Percentiles rank a stretch among this genome's conserved stretches.
phyloP scores from a whole-genome alignment of 1,139 yeast species.

The Protomyces macrosporus region DNA sequence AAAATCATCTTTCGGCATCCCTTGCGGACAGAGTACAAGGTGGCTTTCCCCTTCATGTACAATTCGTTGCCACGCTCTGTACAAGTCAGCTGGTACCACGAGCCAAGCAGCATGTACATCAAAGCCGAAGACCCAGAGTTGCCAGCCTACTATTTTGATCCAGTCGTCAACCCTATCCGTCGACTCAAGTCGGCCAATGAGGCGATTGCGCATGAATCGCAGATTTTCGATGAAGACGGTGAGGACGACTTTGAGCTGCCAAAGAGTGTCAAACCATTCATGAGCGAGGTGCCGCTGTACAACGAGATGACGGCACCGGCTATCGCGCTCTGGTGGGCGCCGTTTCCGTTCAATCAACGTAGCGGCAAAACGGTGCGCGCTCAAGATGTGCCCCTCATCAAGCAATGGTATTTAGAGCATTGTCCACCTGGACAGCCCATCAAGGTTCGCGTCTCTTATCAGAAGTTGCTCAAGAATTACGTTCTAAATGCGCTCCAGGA shows the following conservation, averaged over 20 bases:
- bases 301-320: constrained; percentile 54
- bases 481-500: constrained; percentile 68
- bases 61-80: constrained; percentile 72
- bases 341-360: constrained; percentile 74
- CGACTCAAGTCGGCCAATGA: constrained; percentile 34
- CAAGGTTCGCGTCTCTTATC: constrained; percentile 80
- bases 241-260: constrained; percentile 45
- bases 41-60: constrained; percentile 80
- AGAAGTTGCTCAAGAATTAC: constrained; percentile 68
- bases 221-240: constrained; percentile 37
- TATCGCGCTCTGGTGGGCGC: constrained; percentile 66
- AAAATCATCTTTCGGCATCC: constrained; percentile 75
- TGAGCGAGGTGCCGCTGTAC: constrained; percentile 45
- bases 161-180: constrained; percentile 54
- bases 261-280: constrained; percentile 46
- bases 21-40: constrained; percentile 71
- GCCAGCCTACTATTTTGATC: constrained; percentile 55
- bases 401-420: constrained; percentile 74
- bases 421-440: constrained; percentile 58
- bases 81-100: constrained; percentile 55
- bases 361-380: constrained; percentile 73
- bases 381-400: constrained; percentile 80
- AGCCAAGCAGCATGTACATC: constrained; percentile 51
- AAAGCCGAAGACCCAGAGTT: constrained; percentile 49
- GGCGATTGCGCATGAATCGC: constrained; percentile 33